Percentiles rank a stretch among this genome's conserved stretches.
Evolutionary conservation across 1,284 basidiomycete species (phyloP).

Genomic region (Coniferiporia weirii): DNA sequence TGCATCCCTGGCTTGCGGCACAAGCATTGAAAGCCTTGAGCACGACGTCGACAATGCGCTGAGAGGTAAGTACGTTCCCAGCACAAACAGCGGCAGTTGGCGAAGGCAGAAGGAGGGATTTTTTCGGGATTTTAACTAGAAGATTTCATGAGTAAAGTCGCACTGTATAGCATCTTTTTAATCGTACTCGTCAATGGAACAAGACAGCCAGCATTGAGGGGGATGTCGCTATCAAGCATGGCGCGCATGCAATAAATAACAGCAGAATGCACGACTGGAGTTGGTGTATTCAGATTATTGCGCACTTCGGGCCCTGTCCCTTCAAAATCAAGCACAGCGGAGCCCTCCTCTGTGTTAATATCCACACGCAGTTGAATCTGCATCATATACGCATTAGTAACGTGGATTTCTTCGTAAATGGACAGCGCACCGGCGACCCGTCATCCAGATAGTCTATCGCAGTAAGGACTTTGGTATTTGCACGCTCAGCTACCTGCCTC

Average conservation of each 20-base stretch:
- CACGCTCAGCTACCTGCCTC: slow-evolving; percentile 65
- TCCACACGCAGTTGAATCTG: slow-evolving; percentile 78
- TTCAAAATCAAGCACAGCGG: slow-evolving; percentile 85
- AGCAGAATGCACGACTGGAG: slow-evolving; percentile 86
- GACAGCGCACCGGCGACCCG: slow-evolving; percentile 64
- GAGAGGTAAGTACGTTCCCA: slow-evolving; percentile 89
- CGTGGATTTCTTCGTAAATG: slow-evolving; percentile 1
- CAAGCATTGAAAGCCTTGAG: slow-evolving; percentile 90
- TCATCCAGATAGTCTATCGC: slow-evolving; percentile 84
- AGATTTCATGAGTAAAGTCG: slow-evolving; percentile 1
- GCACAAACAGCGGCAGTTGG: slow-evolving; percentile 87
- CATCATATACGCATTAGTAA: background rate
- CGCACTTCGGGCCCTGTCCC: slow-evolving; percentile 88
- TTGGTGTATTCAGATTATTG: slow-evolving; percentile 87
- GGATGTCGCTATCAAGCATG: slow-evolving; percentile 90
- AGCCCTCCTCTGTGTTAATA: slow-evolving; percentile 74
- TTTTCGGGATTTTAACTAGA: slow-evolving; percentile 75
- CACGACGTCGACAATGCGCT: slow-evolving; percentile 93
- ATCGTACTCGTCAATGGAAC: slow-evolving; percentile 68
- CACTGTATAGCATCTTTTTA: background rate
- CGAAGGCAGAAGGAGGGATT: slow-evolving; percentile 79
- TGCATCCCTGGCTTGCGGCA: slow-evolving; percentile 92
- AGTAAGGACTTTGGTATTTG: slow-evolving; percentile 60
- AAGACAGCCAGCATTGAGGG: slow-evolving; percentile 90
- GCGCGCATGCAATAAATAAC: slow-evolving; percentile 94